These are phyloP conservation scores for Alternaria panax DNA, from an alignment of 2,329 filamentous ascomycete species.

Conservation along the genomic window DNA sequence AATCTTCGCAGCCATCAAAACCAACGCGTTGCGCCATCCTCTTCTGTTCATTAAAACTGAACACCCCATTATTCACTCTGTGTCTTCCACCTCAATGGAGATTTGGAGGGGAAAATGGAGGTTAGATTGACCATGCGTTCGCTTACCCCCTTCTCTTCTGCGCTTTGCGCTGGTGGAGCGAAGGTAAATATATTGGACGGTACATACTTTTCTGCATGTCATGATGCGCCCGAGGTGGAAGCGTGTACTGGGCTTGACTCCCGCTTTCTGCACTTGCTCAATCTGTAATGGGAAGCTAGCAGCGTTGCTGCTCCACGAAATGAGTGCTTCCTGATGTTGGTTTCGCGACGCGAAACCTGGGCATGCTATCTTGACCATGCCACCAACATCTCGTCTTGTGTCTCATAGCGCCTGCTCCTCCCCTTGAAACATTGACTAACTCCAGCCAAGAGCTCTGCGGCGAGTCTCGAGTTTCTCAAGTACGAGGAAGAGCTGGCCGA, in stretches of 20 bases:
- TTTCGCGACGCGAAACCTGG: background rate
- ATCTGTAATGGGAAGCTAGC: background rate
- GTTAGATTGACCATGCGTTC: conserved; percentile 60
- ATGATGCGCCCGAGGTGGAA: background rate
- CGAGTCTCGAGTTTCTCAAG: background rate
- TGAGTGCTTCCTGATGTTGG: background rate
- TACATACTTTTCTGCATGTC: conserved; percentile 43
- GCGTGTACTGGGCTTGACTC: background rate
- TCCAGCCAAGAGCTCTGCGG: background rate
- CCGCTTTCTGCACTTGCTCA: background rate
- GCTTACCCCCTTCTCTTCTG: conserved; percentile 66
- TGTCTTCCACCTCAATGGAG: conserved; percentile 64
- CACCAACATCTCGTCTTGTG: background rate
- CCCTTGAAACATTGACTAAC: background rate
- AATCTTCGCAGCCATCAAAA: conserved; percentile 22
- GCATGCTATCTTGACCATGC: background rate
- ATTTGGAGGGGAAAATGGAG: conserved; percentile 74
- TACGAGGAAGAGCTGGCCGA: background rate
- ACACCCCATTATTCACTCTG: conserved; percentile 70
- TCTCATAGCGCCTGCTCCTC: background rate
- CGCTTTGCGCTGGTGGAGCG: conserved; percentile 48
- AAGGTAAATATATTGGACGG: conserved; percentile 58
- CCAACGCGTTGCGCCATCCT: conserved; percentile 23
- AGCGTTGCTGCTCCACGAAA: background rate
- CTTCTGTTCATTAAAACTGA: conserved; percentile 49